Evolutionary conservation across 208 protist genomes (phyloP).

Genomic region (Trypanosomatidae sp.): DNA sequence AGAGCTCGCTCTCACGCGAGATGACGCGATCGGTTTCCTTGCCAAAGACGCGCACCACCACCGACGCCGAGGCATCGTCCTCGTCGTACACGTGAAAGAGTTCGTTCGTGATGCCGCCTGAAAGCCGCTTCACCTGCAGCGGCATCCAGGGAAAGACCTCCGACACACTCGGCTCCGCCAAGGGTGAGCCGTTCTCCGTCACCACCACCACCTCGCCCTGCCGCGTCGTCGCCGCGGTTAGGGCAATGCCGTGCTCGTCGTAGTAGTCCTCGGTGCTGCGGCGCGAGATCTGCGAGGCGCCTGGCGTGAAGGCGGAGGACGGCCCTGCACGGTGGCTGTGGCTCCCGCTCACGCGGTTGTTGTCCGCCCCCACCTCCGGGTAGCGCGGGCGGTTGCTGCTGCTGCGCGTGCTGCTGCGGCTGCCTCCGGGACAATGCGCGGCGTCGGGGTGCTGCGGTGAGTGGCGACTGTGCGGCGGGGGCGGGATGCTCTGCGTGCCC

Average conservation of each 20-base stretch:
- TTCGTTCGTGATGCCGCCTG: conserved; percentile 90
- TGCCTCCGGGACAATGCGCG: no score
- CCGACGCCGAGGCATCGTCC: conserved; percentile 37
- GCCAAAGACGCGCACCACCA: conserved; percentile 87
- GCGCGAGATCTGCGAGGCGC: conserved; percentile 1
- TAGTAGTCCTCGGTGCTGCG: conserved; percentile 23
- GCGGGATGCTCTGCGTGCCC: conserved; percentile 31
- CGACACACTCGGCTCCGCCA: conserved; percentile 15
- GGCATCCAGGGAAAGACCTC: conserved; percentile 14
- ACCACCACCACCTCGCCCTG: conserved; percentile 41
- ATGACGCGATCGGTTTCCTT: conserved; percentile 91
- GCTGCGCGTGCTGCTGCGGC: conserved; percentile 15
- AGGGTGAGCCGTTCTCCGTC: conserved; percentile 27
- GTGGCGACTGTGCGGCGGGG: background rate
- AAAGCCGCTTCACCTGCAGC: conserved; percentile 63
- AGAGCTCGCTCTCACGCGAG: conserved; percentile 86
- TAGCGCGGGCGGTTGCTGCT: conserved; percentile 17
- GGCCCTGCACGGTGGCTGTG: background rate
- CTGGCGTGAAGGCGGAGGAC: background rate
- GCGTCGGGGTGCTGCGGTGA: background rate
- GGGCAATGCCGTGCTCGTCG: conserved; percentile 15
- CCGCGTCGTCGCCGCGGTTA: conserved; percentile 37
- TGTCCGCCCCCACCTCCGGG: conserved; percentile 25
- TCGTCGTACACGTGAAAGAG: conserved; percentile 81
- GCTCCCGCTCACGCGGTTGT: conserved; percentile 25